Base-by-base conservation (phyloP, 169 alveolate species). In the Babesia divergens region DNA sequence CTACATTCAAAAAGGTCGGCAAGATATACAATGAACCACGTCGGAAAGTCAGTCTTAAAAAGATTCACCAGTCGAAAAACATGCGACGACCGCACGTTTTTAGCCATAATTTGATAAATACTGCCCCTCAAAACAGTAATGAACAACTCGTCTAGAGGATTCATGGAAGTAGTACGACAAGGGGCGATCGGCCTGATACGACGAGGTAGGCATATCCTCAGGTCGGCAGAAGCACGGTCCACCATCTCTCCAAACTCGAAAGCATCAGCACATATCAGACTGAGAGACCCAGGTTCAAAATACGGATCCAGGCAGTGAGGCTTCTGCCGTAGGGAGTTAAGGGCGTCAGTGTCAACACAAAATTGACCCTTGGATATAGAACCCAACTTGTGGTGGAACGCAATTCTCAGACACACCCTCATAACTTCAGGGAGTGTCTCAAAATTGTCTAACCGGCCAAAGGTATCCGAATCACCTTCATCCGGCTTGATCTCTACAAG, bases 1-100 rank as follows among this genome's bases (percentile, higher is more conserved):
- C 82, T 59, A 37, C 83, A 79, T 53, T 79, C 87, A 42, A 79
- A 79, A 3, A 69, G 32, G 28, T 69, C 83, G 13, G 83, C 32
- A 0, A 79, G 59, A 20, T 68, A 69, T 16, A 24, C n/a, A 16
- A 44, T 32, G 8, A 68, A 31, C 87, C 87, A 79, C 31, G 28
- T 28, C 11, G 87, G 87, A 54, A 79, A 60, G 2, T 65, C 59
- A 29, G 60, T 16, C 13, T 28, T 24, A n/a, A 65, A 53, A 7
- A 22, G 40, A 1, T 62, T 34, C 22, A 76, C 43, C 31, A 76
- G n/a, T 6, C 29, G 28, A 18, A 47, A 35, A 22, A 6, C 38
- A 0, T 32, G 31, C 32, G 42, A 29, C 13, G 37, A 20, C 31
- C n/a, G 43, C 35, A 29, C 64, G 37, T 18, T 35, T 18, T 26